A percentile compares a stretch with the other conserved stretches of the same genome.
phyloP scores from a whole-genome alignment of 176 grass and related monocot species.

The Bonia amplexicaulis region DNA sequence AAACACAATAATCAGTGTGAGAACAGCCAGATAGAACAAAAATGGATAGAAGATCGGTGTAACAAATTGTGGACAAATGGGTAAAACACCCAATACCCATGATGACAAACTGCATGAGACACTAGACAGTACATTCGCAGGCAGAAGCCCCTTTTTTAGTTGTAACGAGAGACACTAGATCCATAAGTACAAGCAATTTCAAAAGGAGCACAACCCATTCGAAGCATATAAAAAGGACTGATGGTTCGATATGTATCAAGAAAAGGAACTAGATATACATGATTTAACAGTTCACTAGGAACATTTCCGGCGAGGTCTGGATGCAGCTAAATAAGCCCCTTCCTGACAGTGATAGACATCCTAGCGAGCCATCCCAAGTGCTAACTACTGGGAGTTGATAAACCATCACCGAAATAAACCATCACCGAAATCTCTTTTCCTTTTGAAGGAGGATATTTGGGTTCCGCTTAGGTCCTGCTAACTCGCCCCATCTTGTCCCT shows the following conservation, averaged over 20 bases:
- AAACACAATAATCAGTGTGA: neutral
- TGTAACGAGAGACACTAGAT: neutral
- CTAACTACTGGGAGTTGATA: slow-evolving; percentile 1
- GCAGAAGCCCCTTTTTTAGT: neutral
- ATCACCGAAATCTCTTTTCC: slow-evolving; percentile 59
- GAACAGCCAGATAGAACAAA: neutral
- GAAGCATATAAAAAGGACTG: neutral
- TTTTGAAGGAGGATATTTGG: slow-evolving; percentile 78
- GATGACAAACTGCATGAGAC: neutral
- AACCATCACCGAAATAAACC: slow-evolving; percentile 30
- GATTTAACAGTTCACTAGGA: neutral
- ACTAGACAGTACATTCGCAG: neutral
- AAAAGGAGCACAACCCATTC: neutral
- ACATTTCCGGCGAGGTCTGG: neutral
- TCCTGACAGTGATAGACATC: neutral
- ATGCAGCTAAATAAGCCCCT: neutral
- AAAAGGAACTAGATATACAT: slow-evolving; percentile 30
- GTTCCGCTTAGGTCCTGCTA: slow-evolving; percentile 57
- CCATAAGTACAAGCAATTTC: neutral
- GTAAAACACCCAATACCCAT: neutral
- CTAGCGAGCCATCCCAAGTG: neutral
- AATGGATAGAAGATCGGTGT: neutral
- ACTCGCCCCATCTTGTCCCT: slow-evolving; percentile 50
- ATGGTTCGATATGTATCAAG: neutral
- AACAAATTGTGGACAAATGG: neutral